A percentile compares a stretch with the other conserved stretches of the same genome.
Conservation (phyloP, 768 basidiomycete species). For the Lyophyllum shimeji region DNA sequence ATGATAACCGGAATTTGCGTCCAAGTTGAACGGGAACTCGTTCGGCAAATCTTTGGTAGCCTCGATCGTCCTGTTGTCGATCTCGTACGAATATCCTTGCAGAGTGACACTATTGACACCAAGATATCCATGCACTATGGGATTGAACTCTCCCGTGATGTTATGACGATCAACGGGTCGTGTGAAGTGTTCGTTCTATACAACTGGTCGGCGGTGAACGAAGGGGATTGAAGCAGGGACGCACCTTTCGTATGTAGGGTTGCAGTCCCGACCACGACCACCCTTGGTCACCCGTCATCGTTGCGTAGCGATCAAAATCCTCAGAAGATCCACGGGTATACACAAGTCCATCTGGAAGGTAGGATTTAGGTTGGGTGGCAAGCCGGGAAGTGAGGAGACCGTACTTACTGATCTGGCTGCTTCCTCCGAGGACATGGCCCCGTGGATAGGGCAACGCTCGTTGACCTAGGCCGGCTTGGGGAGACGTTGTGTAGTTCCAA, state of each 20-base stretch:
- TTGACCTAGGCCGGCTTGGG: slow-evolving; percentile 23
- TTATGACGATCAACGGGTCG: slow-evolving; percentile 32
- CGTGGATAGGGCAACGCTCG: slow-evolving; percentile 21
- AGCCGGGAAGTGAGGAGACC: neutral
- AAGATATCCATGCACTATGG: slow-evolving; percentile 26
- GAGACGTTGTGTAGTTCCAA: slow-evolving; percentile 31
- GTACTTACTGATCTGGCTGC: slow-evolving; percentile 26
- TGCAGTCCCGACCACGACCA: slow-evolving; percentile 32
- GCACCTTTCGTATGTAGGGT: slow-evolving; percentile 14
- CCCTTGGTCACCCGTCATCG: slow-evolving; percentile 27
- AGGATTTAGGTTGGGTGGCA: neutral
- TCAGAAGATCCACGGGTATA: slow-evolving; percentile 31
- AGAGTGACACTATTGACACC: slow-evolving; percentile 29
- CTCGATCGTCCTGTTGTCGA: slow-evolving; percentile 26
- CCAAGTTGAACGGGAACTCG: slow-evolving; percentile 24
- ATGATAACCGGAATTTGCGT: slow-evolving; percentile 24
- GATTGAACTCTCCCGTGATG: slow-evolving; percentile 29
- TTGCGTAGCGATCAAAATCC: slow-evolving; percentile 29
- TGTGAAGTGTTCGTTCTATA: slow-evolving; percentile 30
- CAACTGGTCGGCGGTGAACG: neutral
- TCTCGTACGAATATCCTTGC: slow-evolving; percentile 22
- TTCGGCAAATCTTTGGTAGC: slow-evolving; percentile 23
- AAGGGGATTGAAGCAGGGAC: slow-evolving; percentile 15
- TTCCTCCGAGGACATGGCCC: slow-evolving; percentile 30
- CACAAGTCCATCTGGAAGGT: slow-evolving; percentile 24